Conservation (phyloP, 345 rosid genomes). For the Murraya koenigii region DNA sequence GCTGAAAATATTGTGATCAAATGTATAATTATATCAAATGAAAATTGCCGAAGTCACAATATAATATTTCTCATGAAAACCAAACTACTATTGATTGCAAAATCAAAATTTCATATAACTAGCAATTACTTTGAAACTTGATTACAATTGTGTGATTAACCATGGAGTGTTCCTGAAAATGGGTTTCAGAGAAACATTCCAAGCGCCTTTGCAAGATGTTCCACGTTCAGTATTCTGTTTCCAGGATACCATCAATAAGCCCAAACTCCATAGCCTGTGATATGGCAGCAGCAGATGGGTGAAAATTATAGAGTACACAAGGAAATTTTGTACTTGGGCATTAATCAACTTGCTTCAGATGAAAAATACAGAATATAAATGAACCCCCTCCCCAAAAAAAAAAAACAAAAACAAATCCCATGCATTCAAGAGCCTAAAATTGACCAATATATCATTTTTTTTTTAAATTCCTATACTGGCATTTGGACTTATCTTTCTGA, state of each 20-base stretch:
- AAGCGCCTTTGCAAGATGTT: not conserved
- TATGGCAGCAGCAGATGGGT: not conserved
- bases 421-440: not conserved
- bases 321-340: not conserved
- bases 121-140: not conserved
- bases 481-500: not conserved
- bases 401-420: not conserved
- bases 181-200: not conserved
- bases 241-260: conserved; percentile 73
- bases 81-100: not conserved
- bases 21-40: not conserved
- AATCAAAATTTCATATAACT: not conserved
- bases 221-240: conserved; percentile 66
- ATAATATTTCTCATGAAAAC: not conserved
- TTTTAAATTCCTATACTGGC: not conserved
- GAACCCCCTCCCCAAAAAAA: too few relatives aligned
- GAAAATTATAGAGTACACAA: not conserved
- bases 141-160: conserved; percentile 9
- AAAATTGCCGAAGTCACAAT: not conserved
- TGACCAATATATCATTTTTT: not conserved
- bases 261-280: conserved; percentile 90
- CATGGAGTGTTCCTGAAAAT: not conserved
- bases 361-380: not conserved
- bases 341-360: not conserved
- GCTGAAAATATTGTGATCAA: not conserved